phyloP scores from a whole-genome alignment of 345 rosid genomes.

The Acer yangbiense region DNA sequence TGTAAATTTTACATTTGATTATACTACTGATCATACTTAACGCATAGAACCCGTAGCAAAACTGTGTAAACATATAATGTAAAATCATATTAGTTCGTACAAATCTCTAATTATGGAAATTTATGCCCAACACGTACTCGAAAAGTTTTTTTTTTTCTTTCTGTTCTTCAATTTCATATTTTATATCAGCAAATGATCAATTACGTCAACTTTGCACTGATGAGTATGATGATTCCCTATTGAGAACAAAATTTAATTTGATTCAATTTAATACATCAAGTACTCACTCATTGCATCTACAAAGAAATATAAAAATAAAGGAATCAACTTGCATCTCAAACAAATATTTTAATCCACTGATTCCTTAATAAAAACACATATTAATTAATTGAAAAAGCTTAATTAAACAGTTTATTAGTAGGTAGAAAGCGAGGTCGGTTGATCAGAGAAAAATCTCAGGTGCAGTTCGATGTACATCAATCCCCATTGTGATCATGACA shows the following conservation, averaged over 20 bases:
- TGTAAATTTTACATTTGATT: too few relatives aligned
- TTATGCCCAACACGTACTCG: too few relatives aligned
- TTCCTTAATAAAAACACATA: background rate
- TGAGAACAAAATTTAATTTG: background rate
- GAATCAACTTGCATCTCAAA: background rate
- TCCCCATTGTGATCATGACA: background rate
- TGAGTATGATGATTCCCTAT: background rate
- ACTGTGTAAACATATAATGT: too few relatives aligned
- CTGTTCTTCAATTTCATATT: background rate
- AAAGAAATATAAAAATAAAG: background rate
- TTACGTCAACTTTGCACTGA: conserved; percentile 10
- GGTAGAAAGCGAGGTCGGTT: background rate
- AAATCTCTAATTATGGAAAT: too few relatives aligned
- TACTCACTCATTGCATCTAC: background rate
- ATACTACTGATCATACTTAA: too few relatives aligned
- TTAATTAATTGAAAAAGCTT: background rate
- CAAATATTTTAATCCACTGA: background rate
- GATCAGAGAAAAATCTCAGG: background rate
- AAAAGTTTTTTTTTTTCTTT: too few relatives aligned
- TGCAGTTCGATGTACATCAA: background rate
- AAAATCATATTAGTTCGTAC: too few relatives aligned
- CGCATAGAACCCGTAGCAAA: too few relatives aligned
- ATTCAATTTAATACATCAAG: background rate
- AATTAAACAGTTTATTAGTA: background rate
- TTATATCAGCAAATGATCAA: background rate